Evolutionary conservation across 305 asterid genomes (phyloP).

Genomic region (Solanum hybrid): DNA sequence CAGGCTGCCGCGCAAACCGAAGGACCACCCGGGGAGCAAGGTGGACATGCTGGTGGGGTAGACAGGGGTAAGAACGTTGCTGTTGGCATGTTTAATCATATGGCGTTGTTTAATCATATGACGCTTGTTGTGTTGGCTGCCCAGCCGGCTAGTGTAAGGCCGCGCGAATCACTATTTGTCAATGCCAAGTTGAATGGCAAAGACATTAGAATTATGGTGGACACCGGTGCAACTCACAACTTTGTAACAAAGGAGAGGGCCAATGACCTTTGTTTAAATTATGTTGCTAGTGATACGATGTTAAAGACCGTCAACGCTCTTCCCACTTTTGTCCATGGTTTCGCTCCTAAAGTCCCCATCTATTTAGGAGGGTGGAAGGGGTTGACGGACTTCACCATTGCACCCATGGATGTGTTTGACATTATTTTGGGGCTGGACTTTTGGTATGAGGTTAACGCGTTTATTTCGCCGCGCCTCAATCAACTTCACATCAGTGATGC

Average conservation of each 20-base stretch:
- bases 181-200: neutral
- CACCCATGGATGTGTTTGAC: neutral
- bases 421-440: neutral
- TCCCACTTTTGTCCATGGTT: neutral
- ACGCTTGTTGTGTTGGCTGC: neutral
- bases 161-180: neutral
- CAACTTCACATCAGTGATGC: neutral
- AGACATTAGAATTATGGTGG: neutral
- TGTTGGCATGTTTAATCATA: neutral
- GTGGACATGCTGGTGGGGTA: neutral
- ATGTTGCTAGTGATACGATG: neutral
- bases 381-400: neutral
- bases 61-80: neutral
- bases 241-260: neutral
- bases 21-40: rapidly evolving
- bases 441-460: neutral
- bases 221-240: neutral
- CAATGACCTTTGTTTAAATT: no score
- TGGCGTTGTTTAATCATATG: neutral
- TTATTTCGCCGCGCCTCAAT: neutral
- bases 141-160: neutral
- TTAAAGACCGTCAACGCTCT: neutral
- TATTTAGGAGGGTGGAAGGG: neutral
- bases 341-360: no score
- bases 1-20: rapidly evolving